Base-by-base conservation (phyloP, 202 grass and related monocot species). In the Dendrocalamus latiflorus region DNA sequence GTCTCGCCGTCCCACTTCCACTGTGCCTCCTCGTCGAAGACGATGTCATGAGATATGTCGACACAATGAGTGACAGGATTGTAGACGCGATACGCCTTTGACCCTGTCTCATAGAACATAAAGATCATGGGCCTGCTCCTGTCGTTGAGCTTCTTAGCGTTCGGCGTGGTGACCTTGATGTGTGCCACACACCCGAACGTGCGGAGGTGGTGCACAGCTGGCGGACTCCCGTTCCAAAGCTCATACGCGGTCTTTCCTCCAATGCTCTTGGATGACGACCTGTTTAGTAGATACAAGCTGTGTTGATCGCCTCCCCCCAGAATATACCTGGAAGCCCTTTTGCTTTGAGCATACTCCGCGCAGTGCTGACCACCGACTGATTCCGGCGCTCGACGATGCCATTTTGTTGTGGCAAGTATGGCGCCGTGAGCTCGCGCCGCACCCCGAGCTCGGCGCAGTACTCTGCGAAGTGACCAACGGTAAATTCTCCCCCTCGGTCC, bases 381-480 rank as follows among this genome's bases (percentile, higher is more conserved):
- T 38, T 38, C 5, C 5, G 4, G 0, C 37, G 0, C 5, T 38
- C 37, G 5, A 38, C 37, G 5, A 38, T 6, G 1, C 37, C 37
- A 6, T 38, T 38, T 5, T 38, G 37, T 6, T 38, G 37, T 0
- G 37, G 37, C 0, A 6, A 0, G 5, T 38, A 38, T 0, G 37
- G 37, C 37, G 37, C 37, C 37, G 37, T 38, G 5, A 38, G 37
- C 37, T 38, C 37, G 5, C 5, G 37, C 0, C 37, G 37, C 4
- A 38, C 37, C 0, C 37, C 5, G 5, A 21, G 7, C 0, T 9
- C 2, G 0, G n/a, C n/a, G 0, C n/a, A 57, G 3, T 54, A n/a
- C 1, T n/a, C 6, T 0, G 4, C 0, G 18, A 54, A 54, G 5
- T 54, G 1, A 0, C 0, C 4, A 0, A 2, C 12, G 0, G 14